Evolutionary conservation across 441 rosid genomes (phyloP).

Genomic region (Melastoma candidum): DNA sequence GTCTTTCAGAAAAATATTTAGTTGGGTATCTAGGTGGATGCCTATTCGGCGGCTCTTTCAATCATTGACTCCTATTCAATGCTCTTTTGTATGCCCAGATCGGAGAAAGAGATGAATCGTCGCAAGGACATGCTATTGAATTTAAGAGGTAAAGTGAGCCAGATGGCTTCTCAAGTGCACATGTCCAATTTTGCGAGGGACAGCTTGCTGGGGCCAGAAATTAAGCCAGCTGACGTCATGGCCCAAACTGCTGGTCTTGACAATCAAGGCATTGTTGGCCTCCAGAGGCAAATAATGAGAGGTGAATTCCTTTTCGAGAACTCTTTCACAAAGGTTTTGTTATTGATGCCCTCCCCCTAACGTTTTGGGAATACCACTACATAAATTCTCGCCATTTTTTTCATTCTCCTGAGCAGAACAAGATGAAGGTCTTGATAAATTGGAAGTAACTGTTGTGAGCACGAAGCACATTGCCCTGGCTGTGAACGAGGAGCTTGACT

Average conservation of each 20-base stretch:
- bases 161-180: constrained; percentile 63
- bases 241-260: constrained; percentile 63
- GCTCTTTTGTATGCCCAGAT: no score
- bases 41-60: no score
- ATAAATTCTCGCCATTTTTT: no score
- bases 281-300: constrained; percentile 83
- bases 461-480: constrained; percentile 93
- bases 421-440: constrained; percentile 92
- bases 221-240: constrained; percentile 49
- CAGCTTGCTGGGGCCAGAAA: constrained; percentile 79
- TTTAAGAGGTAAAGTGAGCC: no score
- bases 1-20: no score
- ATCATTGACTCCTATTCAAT: no score
- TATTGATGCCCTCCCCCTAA: no score
- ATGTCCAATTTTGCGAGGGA: constrained; percentile 87
- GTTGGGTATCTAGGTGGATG: no score
- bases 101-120: no score
- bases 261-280: constrained; percentile 78
- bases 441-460: constrained; percentile 79
- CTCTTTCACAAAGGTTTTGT: no score
- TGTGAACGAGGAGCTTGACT: constrained; percentile 83
- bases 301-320: constrained; percentile 28
- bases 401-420: constrained; percentile 50
- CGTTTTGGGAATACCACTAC: no score
- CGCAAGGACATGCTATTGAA: no score